Base-by-base conservation (phyloP, 352 stramenopile genomes). In the Phytophthora sp. region DNA sequence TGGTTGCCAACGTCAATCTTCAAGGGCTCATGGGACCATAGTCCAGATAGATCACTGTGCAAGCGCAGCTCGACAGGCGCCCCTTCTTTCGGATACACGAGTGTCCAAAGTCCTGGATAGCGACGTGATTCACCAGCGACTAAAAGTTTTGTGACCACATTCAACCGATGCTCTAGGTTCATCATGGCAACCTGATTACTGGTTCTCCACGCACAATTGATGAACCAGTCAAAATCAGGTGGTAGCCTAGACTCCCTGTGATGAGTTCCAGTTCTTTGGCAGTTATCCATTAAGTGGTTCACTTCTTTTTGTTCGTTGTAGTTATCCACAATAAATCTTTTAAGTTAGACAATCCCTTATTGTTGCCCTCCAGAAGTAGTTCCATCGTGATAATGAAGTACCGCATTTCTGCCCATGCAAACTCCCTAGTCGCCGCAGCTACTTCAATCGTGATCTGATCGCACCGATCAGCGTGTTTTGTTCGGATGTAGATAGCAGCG, bases 391-490 rank as follows among this genome's bases (percentile, higher is more conserved):
- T 51, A 3, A 69, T 28, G 6, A 58, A 69, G 18, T 54, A 44
- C 9, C 30, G 17, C 60, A 69, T 63, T 23, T 58, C 51, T 3
- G 42, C 28, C 60, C 60, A 69, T 7, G 52, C 60, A 11, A 63
- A n/a, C 17, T 62, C 38, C 9, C 18, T 28, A 18, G 60, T 43
- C 6, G 10, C 8, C 20, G 35, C 60, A n/a, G 27, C 51, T 11
- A 63, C 52, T 52, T 57, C 52, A 21, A 69, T 69, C 28, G 34
- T 45, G 32, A 70, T 61, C 15, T 55, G 32, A 30, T 70, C 54
- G 8, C 17, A 42, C 2, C 8, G n/a, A 2, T 11, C 21, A n/a
- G n/a, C n/a, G n/a, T 9, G 4, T 18, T 26, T 28, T 11, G 18
- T 30, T 1, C 1, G 18, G 2, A 39, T 8, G 23, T 35, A 15